Percentiles rank a stretch among this genome's conserved stretches.
Evolutionary conservation across 225 moss, liverwort and hornwort genomes (phyloP).

Genomic region (Pseudisothecium myosuroides): DNA sequence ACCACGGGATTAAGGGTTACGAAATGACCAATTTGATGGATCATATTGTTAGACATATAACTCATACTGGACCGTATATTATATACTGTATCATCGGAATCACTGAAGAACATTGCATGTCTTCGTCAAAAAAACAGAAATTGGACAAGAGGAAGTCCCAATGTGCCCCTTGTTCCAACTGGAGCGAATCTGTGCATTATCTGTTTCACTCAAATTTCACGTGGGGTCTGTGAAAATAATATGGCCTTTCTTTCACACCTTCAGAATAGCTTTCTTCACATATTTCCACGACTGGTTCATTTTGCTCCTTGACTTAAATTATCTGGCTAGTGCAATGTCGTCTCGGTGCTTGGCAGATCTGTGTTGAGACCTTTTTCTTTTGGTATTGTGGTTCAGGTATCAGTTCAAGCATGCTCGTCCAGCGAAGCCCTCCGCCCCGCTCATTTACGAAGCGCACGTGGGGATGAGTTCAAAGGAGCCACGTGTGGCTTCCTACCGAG

Average conservation of each 20-base stretch:
- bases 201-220: not conserved
- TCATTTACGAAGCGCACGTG: slow-evolving; percentile 94
- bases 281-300: not conserved
- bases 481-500: slow-evolving; percentile 74
- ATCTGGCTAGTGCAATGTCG: not conserved
- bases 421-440: slow-evolving; percentile 54
- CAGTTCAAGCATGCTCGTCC: slow-evolving; percentile 73
- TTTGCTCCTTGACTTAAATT: not conserved
- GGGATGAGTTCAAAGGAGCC: slow-evolving; percentile 88
- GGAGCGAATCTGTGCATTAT: not conserved
- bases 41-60: not conserved
- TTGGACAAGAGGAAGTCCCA: not conserved
- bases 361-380: not conserved
- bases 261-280: not conserved
- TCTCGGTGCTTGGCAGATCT: not conserved
- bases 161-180: not conserved
- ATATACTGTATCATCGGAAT: not conserved
- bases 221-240: not conserved
- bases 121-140: not conserved
- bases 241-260: not conserved
- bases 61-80: not conserved
- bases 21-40: not conserved
- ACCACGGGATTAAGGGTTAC: not conserved
- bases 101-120: not conserved
- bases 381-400: slow-evolving; percentile 25